These are phyloP conservation scores for Fusarium sp. DNA, from an alignment of 2,329 filamentous ascomycete genomes.

Conservation along the genomic window DNA sequence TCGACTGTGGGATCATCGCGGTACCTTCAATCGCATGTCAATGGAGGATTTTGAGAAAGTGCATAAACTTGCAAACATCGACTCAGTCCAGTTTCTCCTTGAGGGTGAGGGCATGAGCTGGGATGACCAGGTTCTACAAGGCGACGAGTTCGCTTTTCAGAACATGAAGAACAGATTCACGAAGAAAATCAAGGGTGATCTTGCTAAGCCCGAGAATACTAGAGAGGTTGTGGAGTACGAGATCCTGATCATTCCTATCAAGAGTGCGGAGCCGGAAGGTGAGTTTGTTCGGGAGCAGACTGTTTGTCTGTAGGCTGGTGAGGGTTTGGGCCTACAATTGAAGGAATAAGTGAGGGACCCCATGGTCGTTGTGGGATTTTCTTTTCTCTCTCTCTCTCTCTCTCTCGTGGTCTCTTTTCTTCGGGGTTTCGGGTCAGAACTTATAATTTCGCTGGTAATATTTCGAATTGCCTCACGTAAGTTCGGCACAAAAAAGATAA, in stretches of 20 bases:
- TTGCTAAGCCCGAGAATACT: neutral
- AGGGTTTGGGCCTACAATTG: too few relatives aligned
- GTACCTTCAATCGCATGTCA: neutral
- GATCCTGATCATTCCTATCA: conserved; percentile 12
- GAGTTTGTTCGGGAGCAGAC: neutral
- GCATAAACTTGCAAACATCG: neutral
- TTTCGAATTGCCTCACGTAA: too few relatives aligned
- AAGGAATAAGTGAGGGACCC: too few relatives aligned
- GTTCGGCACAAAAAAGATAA: too few relatives aligned
- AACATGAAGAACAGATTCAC: conserved; percentile 18
- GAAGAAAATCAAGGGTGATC: conserved; percentile 9
- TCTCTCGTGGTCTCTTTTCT: too few relatives aligned
- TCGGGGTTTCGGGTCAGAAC: too few relatives aligned
- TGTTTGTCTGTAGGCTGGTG: neutral
- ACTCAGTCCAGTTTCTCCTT: neutral
- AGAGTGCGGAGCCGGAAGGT: neutral
- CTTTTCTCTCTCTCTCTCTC: too few relatives aligned
- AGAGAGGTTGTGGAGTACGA: conserved; percentile 1
- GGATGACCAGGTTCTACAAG: conserved; percentile 5
- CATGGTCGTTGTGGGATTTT: too few relatives aligned
- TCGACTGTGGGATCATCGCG: neutral
- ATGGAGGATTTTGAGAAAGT: conserved; percentile 6
- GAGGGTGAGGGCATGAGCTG: conserved; percentile 23
- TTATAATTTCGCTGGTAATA: too few relatives aligned
- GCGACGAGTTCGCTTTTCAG: conserved; percentile 10